A percentile compares a stretch with the other conserved stretches of the same genome.
These are phyloP conservation scores for Solanum bukasovii DNA, from an alignment of 257 asterid genomes.

Conservation along the genomic window DNA sequence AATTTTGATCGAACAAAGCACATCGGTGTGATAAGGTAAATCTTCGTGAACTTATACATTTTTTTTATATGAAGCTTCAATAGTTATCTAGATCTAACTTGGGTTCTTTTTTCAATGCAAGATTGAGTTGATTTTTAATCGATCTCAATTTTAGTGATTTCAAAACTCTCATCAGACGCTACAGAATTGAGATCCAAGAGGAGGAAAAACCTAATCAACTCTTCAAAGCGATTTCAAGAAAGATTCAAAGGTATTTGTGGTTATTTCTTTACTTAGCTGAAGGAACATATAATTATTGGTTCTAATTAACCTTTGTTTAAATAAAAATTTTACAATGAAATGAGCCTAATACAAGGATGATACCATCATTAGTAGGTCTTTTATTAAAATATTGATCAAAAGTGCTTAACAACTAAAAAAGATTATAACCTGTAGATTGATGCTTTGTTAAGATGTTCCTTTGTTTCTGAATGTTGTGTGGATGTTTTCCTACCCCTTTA, in stretches of 20 bases:
- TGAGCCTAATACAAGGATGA: not conserved
- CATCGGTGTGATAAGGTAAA: too few species aligned
- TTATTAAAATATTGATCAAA: not conserved
- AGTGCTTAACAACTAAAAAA: too few species aligned
- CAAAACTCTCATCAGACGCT: not conserved
- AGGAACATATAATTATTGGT: not conserved
- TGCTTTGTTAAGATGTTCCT: too few species aligned
- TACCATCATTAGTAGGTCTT: not conserved
- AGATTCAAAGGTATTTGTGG: too few species aligned
- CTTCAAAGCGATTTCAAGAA: not conserved
- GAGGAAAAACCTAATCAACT: too few species aligned
- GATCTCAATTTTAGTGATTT: not conserved
- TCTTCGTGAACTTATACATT: too few species aligned
- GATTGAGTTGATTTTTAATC: not conserved
- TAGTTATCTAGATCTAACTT: not conserved
- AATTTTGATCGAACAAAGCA: too few species aligned
- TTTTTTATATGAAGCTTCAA: too few species aligned
- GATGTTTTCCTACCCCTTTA: too few species aligned
- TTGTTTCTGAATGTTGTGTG: not conserved
- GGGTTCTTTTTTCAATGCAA: not conserved
- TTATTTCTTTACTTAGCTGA: not conserved
- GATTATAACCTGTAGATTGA: too few species aligned
- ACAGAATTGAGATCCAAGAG: not conserved
- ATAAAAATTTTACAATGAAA: too few species aligned
- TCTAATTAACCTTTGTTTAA: not conserved